These are phyloP conservation scores for Vigna radiata DNA, from an alignment of 306 rosid species.

Conservation along the genomic window DNA sequence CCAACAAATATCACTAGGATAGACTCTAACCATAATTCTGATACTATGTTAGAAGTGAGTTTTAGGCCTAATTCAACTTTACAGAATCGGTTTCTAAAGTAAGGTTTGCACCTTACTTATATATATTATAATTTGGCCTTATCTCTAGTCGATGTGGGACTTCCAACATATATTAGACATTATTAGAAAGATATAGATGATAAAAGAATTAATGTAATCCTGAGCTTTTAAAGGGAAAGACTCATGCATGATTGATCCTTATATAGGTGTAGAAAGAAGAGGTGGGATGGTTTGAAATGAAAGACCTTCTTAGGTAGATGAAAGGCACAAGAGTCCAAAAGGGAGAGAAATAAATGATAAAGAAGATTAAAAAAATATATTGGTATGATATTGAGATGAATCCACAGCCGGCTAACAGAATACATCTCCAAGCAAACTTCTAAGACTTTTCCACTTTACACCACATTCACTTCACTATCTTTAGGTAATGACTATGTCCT, in stretches of 20 bases:
- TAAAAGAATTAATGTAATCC: constrained; percentile 4
- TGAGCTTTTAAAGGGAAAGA: constrained; percentile 1
- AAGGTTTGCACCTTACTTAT: too few relatives aligned
- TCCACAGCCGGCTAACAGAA: constrained; percentile 72
- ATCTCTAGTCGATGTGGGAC: too few relatives aligned
- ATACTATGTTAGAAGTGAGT: too few relatives aligned
- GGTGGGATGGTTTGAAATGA: neutral
- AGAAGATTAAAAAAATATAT: constrained; percentile 20
- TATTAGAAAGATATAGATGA: neutral
- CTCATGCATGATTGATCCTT: neutral
- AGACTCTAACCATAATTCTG: too few relatives aligned
- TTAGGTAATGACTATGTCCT: constrained; percentile 62
- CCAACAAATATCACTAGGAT: too few relatives aligned
- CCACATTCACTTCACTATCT: constrained; percentile 50
- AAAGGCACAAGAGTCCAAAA: constrained; percentile 54
- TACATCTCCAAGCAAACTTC: constrained; percentile 53
- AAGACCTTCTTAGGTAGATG: constrained; percentile 42
- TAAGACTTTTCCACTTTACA: constrained; percentile 63
- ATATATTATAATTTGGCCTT: too few relatives aligned
- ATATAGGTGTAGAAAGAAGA: neutral
- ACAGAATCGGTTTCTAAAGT: too few relatives aligned
- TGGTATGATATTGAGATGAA: constrained; percentile 40
- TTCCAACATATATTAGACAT: too few relatives aligned
- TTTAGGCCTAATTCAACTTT: too few relatives aligned
- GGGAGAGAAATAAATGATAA: constrained; percentile 46